These are phyloP conservation scores for Colletotrichum incanum DNA, from an alignment of 2,329 filamentous ascomycete genomes.

Conservation along the genomic window DNA sequence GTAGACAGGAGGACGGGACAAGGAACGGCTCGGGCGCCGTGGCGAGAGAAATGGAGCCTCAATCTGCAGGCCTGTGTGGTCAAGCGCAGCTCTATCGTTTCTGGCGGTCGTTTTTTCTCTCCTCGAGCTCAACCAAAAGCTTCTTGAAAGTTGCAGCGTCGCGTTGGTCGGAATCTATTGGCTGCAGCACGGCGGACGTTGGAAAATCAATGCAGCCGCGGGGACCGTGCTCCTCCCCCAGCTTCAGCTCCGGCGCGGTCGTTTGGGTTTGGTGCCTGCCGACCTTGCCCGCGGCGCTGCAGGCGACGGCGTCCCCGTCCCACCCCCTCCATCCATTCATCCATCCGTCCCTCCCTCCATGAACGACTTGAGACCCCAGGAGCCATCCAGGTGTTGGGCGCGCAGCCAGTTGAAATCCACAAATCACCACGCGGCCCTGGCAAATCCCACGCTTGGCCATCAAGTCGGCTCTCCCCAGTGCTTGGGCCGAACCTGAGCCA, in stretches of 20 bases:
- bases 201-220: constrained; percentile 28
- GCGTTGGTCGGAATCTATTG: not conserved
- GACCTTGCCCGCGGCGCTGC: not conserved
- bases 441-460: not conserved
- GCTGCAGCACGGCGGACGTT: constrained; percentile 7
- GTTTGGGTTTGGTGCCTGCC: not conserved
- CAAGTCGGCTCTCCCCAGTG: not conserved
- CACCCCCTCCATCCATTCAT: not conserved
- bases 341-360: too few species aligned
- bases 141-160: not conserved
- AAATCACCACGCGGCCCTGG: not conserved
- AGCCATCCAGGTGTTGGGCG: not conserved
- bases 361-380: not conserved
- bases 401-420: not conserved
- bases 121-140: not conserved
- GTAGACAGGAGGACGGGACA: constrained; percentile 17
- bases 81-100: not conserved
- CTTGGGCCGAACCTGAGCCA: constrained; percentile 2
- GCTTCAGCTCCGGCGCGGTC: not conserved
- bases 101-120: not conserved
- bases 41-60: not conserved
- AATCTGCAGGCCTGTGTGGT: not conserved
- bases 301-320: constrained; percentile 3
- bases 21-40: constrained; percentile 18
- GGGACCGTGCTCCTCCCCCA: constrained; percentile 7